Conservation (phyloP, 2,329 filamentous ascomycete genomes). For the Emericellopsis atlantica region DNA sequence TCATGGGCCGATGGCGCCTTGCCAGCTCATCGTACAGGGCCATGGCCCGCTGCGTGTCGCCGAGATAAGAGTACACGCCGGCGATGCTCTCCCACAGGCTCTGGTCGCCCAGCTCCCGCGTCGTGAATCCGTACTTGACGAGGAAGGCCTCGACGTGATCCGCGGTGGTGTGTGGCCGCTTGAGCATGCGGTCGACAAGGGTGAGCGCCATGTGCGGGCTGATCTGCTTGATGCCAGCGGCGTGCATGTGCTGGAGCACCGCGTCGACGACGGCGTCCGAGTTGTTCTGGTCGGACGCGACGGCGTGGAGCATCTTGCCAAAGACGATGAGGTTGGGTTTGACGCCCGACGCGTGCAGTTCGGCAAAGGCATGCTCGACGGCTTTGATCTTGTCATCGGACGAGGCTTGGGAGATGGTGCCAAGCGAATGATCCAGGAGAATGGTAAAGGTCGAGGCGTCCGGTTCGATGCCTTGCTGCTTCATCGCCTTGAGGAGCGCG, state of each 20-base stretch:
- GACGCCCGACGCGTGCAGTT: constrained; percentile 45
- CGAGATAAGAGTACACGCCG: constrained; percentile 47
- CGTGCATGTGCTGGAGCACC: constrained; percentile 50
- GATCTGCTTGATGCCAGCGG: constrained; percentile 31
- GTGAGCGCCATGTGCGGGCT: constrained; percentile 62
- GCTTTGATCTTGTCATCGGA: constrained; percentile 36
- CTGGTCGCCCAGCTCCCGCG: constrained; percentile 31
- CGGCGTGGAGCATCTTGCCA: constrained; percentile 52
- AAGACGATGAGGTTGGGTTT: constrained; percentile 51
- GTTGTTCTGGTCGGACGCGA: constrained; percentile 19
- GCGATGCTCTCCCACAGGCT: constrained; percentile 61
- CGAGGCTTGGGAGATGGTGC: constrained; percentile 22
- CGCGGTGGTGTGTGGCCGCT: constrained; percentile 39
- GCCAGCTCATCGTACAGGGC: constrained; percentile 32
- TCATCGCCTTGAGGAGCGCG: constrained; percentile 47
- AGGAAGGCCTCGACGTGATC: constrained; percentile 48
- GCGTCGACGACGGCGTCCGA: constrained; percentile 39
- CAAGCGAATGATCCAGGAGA: constrained; percentile 48
- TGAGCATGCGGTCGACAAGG: constrained; percentile 56
- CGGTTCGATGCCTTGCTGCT: constrained; percentile 45
- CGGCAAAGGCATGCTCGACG: constrained; percentile 40
- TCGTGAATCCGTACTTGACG: constrained; percentile 33
- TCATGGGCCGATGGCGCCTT: constrained; percentile 22
- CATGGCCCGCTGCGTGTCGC: constrained; percentile 36
- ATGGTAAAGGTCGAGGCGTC: constrained; percentile 64